These are phyloP conservation scores for Macrophomina tecta DNA, from an alignment of 2,329 filamentous ascomycete genomes.

Conservation along the genomic window DNA sequence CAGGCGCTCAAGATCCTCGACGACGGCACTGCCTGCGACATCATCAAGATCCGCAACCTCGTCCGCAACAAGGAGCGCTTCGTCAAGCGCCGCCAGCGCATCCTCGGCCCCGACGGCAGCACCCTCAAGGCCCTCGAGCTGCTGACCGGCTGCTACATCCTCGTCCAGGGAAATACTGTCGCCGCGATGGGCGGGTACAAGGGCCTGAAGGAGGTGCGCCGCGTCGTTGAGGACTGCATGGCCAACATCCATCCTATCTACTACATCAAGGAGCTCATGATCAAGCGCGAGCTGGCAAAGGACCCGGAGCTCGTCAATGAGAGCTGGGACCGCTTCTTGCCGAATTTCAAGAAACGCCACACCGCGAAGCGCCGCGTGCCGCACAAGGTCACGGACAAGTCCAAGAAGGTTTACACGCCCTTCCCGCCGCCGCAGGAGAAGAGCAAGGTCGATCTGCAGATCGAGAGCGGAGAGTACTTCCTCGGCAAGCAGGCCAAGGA, in stretches of 20 bases:
- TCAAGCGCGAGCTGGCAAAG: constrained; percentile 89
- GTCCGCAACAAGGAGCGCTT: constrained; percentile 95
- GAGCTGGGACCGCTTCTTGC: constrained; percentile 94
- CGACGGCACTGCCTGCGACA: constrained; percentile 88
- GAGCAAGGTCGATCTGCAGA: constrained; percentile 98
- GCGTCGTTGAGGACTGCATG: constrained; percentile 95
- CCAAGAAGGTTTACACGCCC: constrained; percentile 92
- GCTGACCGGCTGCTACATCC: constrained; percentile 87
- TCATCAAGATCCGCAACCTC: constrained; percentile 92
- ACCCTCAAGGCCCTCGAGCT: constrained; percentile 94
- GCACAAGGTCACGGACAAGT: constrained; percentile 87
- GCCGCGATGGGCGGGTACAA: constrained; percentile 91
- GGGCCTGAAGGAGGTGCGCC: constrained; percentile 87
- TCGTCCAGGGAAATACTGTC: constrained; percentile 97
- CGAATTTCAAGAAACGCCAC: constrained; percentile 94
- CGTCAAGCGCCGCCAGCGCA: constrained; percentile 90
- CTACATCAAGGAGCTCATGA: constrained; percentile 95
- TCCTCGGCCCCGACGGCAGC: constrained; percentile 87
- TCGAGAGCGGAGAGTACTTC: constrained; percentile 98
- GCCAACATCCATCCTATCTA: constrained; percentile 88
- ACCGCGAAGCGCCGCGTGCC: constrained; percentile 84
- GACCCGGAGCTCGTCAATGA: constrained; percentile 85
- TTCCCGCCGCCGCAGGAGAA: constrained; percentile 97
- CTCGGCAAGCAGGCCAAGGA: constrained; percentile 92
- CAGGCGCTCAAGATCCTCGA: constrained; percentile 94